Percentiles rank a stretch among this genome's conserved stretches.
Evolutionary conservation across 2,329 filamentous ascomycete genomes (phyloP).

Genomic region (Cladosporium sp.): DNA sequence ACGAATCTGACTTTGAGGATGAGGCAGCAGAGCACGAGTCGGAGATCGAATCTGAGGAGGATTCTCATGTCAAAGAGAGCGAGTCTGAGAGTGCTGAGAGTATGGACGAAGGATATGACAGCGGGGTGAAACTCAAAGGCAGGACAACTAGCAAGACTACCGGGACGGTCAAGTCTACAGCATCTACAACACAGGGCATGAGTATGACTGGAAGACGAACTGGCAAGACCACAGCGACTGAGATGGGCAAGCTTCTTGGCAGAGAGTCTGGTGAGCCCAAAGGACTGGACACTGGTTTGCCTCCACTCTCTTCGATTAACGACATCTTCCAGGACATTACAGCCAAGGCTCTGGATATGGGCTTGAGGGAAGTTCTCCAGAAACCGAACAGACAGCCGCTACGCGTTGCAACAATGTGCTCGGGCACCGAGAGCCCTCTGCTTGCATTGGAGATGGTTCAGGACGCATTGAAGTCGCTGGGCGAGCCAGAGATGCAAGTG

Average conservation of each 20-base stretch:
- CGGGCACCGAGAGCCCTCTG: conserved; percentile 74
- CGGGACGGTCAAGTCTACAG: background rate
- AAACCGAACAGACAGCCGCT: conserved; percentile 44
- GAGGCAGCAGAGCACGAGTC: background rate
- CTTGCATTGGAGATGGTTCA: conserved; percentile 63
- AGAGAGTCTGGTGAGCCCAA: background rate
- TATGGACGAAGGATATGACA: conserved; percentile 4
- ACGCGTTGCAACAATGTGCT: conserved; percentile 71
- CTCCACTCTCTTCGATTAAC: conserved; percentile 50
- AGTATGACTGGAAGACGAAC: conserved; percentile 6
- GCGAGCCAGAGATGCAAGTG: conserved; percentile 28
- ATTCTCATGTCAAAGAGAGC: background rate
- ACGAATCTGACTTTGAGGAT: background rate
- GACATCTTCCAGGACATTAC: conserved; percentile 56
- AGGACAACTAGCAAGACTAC: background rate
- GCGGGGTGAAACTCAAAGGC: background rate
- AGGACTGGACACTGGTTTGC: conserved; percentile 39
- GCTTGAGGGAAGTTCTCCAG: conserved; percentile 41
- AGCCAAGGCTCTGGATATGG: conserved; percentile 38
- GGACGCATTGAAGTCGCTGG: conserved; percentile 38
- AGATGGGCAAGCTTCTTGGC: background rate
- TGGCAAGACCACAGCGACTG: background rate
- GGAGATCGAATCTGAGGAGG: background rate
- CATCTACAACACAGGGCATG: background rate
- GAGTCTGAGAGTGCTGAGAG: background rate